Conservation (phyloP, 1,139 yeast species). For the Pichia sp. region DNA sequence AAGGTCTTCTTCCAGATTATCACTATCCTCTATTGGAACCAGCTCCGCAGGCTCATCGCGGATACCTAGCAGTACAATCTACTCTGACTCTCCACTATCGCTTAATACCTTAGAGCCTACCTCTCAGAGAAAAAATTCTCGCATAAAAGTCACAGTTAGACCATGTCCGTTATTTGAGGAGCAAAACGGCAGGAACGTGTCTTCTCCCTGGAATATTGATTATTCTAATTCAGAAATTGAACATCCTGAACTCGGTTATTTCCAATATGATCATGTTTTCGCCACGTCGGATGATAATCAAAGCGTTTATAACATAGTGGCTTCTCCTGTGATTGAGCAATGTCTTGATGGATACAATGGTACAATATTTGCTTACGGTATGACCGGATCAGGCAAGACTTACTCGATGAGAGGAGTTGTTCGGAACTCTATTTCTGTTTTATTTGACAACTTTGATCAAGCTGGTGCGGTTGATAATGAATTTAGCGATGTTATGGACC, state of each 20-base stretch:
- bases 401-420: slow-evolving; percentile 80
- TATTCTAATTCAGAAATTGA: slow-evolving; percentile 18
- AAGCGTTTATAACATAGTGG: slow-evolving; percentile 59
- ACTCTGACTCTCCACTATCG: slow-evolving; percentile 21
- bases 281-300: slow-evolving; percentile 47
- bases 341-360: slow-evolving; percentile 81
- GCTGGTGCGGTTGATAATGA: background rate
- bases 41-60: slow-evolving; percentile 11
- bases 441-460: slow-evolving; percentile 11
- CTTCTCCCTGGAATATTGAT: slow-evolving; percentile 16
- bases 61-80: slow-evolving; percentile 7
- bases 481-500: slow-evolving; percentile 11
- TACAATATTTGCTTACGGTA: slow-evolving; percentile 88
- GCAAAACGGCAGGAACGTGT: slow-evolving; percentile 12
- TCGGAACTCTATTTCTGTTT: slow-evolving; percentile 15
- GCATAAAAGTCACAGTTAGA: slow-evolving; percentile 48
- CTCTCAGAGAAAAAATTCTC: slow-evolving; percentile 35
- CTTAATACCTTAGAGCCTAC: background rate
- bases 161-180: slow-evolving; percentile 45
- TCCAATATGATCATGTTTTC: slow-evolving; percentile 76
- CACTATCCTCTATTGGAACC: slow-evolving; percentile 14
- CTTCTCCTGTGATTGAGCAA: slow-evolving; percentile 58
- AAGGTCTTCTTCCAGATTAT: slow-evolving; percentile 22
- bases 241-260: slow-evolving; percentile 52
- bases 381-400: slow-evolving; percentile 96